Conservation (phyloP, 192 early-diverging fungal species). For the Backusella sp. region DNA sequence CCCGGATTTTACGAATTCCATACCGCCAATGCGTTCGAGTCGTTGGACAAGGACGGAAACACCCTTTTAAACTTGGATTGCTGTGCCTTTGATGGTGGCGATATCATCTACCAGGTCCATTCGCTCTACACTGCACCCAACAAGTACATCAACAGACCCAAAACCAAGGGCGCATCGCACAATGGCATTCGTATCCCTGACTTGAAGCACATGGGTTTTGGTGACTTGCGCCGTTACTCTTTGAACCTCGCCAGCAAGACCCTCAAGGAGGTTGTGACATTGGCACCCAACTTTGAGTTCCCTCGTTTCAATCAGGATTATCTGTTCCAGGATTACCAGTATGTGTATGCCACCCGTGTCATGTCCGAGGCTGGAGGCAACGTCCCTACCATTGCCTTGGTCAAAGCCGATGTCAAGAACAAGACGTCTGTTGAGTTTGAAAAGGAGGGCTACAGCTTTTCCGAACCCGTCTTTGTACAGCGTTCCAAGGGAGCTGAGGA, state of each 20-base stretch:
- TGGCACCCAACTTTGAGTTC: neutral
- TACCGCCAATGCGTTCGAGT: constrained; percentile 9
- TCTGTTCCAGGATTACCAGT: neutral
- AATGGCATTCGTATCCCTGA: constrained; percentile 8
- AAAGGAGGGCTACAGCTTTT: constrained; percentile 3
- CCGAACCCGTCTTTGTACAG: constrained; percentile 57
- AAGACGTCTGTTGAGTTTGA: neutral
- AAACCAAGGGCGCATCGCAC: no score
- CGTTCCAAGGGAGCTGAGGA: constrained; percentile 49
- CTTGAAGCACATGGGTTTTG: neutral
- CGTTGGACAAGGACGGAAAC: neutral
- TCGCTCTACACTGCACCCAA: neutral
- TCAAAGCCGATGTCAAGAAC: neutral
- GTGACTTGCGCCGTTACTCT: constrained; percentile 3
- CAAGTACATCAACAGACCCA: neutral
- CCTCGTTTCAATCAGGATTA: neutral
- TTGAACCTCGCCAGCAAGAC: neutral
- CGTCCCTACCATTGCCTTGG: neutral
- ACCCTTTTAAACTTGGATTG: neutral
- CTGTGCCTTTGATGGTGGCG: neutral
- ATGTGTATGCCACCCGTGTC: neutral
- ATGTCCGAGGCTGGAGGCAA: neutral
- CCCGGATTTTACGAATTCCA: constrained; percentile 13
- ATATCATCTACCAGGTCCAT: constrained; percentile 5
- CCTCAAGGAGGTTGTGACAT: neutral